phyloP scores from a whole-genome alignment of 2,329 filamentous ascomycete species.

The Beauveria brongniartii region DNA sequence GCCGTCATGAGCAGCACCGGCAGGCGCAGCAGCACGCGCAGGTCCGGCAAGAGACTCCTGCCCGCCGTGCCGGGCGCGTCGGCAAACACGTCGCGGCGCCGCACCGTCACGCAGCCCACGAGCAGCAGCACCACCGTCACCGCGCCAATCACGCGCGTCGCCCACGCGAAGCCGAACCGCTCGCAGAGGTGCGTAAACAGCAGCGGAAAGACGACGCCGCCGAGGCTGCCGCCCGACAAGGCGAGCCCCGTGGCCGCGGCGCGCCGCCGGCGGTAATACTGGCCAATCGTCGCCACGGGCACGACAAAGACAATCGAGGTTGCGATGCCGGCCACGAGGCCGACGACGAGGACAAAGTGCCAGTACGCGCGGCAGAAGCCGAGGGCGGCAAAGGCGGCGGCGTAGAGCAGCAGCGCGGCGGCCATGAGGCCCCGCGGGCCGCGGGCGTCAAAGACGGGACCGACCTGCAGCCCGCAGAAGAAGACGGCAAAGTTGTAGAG shows the following conservation, averaged over 20 bases:
- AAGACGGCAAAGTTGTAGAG: conserved; percentile 61
- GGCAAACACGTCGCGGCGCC: conserved; percentile 22
- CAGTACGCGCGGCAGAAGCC: conserved; percentile 13
- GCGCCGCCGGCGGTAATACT: conserved; percentile 66
- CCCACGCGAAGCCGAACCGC: conserved; percentile 38
- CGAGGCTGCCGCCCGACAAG: conserved; percentile 54
- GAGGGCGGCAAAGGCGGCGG: conserved; percentile 8
- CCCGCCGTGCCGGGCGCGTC: conserved; percentile 37
- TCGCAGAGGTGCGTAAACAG: conserved; percentile 33
- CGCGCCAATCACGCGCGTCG: conserved; percentile 36
- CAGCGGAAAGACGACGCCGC: conserved; percentile 52
- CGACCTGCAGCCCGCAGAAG: conserved; percentile 60
- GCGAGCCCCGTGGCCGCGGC: conserved; percentile 71
- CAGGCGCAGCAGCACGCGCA: conserved; percentile 50
- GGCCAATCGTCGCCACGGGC: conserved; percentile 58
- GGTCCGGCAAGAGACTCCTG: conserved; percentile 46
- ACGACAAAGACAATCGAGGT: conserved; percentile 13
- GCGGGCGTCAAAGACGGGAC: conserved; percentile 59
- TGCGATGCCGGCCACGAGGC: conserved; percentile 10
- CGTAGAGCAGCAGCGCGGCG: conserved; percentile 3
- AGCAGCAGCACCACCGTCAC: conserved; percentile 42
- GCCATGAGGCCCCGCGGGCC: conserved; percentile 53
- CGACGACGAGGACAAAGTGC: conserved; percentile 16
- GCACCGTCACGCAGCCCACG: conserved; percentile 14
- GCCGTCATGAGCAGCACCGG: conserved; percentile 19